These are phyloP conservation scores for Citrus medica DNA, from an alignment of 345 rosid genomes.

Conservation along the genomic window DNA sequence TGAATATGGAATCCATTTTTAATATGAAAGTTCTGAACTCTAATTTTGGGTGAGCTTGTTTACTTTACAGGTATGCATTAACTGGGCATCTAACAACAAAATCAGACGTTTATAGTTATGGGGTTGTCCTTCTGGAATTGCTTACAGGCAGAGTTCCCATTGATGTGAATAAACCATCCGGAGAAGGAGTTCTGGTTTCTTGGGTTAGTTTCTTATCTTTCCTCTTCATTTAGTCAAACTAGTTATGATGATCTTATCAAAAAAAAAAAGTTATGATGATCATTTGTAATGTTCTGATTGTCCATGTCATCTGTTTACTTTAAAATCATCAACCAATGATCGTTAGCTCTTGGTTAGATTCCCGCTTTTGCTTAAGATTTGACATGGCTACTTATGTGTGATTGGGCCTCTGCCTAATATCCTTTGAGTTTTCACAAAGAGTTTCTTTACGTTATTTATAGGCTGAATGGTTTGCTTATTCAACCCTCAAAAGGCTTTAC, in stretches of 20 bases:
- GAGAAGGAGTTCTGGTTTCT: slow-evolving; percentile 83
- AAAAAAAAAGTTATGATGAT: not conserved
- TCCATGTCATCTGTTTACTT: not conserved
- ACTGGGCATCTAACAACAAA: slow-evolving; percentile 93
- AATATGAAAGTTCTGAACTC: not conserved
- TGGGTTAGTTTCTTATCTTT: slow-evolving; percentile 48
- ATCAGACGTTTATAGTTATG: slow-evolving; percentile 93
- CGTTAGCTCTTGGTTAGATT: not conserved
- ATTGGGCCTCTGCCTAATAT: not conserved
- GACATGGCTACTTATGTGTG: not conserved
- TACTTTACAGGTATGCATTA: slow-evolving; percentile 66
- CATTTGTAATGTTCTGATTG: not conserved
- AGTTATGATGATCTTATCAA: not conserved
- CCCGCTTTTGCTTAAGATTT: not conserved
- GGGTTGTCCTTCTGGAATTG: slow-evolving; percentile 87
- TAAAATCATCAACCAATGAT: not conserved
- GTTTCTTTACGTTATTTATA: no score
- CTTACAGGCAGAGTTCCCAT: slow-evolving; percentile 88
- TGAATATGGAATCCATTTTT: not conserved
- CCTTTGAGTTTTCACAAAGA: no score
- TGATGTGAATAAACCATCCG: slow-evolving; percentile 74
- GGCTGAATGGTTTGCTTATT: no score
- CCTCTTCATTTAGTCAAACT: not conserved
- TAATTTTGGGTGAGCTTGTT: not conserved
- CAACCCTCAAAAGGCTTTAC: not conserved